Conservation (phyloP, 805 yeast species). For the Saccharomycopsis javanensis region DNA sequence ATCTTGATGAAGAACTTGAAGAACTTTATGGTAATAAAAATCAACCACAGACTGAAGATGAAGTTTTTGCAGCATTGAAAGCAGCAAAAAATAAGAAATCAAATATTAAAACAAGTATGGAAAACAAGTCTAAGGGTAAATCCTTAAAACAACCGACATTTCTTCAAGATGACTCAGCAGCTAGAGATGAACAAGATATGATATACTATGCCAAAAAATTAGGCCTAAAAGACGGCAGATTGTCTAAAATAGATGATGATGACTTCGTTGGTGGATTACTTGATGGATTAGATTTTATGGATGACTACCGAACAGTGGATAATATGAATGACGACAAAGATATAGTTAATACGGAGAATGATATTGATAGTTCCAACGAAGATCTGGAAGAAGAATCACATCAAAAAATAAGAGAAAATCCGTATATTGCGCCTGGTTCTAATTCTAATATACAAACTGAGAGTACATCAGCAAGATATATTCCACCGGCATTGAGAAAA, state of each 20-base stretch:
- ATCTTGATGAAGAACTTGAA: slow-evolving; percentile 18
- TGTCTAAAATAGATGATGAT: slow-evolving; percentile 48
- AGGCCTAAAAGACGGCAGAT: slow-evolving; percentile 51
- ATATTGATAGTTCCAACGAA: slow-evolving; percentile 19
- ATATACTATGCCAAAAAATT: slow-evolving; percentile 74
- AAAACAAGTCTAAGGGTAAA: slow-evolving; percentile 20
- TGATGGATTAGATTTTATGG: slow-evolving; percentile 41
- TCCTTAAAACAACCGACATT: slow-evolving; percentile 25
- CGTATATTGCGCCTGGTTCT: slow-evolving; percentile 55
- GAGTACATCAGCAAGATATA: slow-evolving; percentile 38
- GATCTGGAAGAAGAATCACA: slow-evolving; percentile 20
- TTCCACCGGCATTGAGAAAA: slow-evolving; percentile 81
- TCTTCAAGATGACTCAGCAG: slow-evolving; percentile 39
- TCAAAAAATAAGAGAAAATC: slow-evolving; percentile 47
- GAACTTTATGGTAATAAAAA: slow-evolving; percentile 16
- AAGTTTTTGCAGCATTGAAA: slow-evolving; percentile 21
- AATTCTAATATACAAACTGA: slow-evolving; percentile 13
- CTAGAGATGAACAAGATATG: slow-evolving; percentile 68
- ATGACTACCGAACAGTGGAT: slow-evolving; percentile 29
- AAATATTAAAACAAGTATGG: slow-evolving; percentile 13
- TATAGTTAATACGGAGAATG: slow-evolving; percentile 24
- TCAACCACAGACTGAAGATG: slow-evolving; percentile 29
- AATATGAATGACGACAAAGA: slow-evolving; percentile 32
- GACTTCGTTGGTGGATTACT: slow-evolving; percentile 76
- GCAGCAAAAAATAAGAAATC: slow-evolving; percentile 31